Evolutionary conservation across 805 yeast genomes (phyloP).

Genomic region (Kuraishia hungarica): DNA sequence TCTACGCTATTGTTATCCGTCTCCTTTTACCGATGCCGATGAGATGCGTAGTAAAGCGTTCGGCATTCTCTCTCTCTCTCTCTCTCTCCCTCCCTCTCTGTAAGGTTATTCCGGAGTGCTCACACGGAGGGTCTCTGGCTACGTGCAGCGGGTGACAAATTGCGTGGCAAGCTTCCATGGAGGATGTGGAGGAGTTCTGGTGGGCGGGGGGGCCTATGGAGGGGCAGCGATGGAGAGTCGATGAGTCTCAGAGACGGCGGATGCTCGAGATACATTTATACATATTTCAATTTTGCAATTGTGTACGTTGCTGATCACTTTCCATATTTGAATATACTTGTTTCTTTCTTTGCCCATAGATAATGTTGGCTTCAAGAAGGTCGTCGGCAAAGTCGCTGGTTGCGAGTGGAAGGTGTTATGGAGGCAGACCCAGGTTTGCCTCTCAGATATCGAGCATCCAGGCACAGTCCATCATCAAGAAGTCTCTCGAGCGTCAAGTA

Average conservation of each 20-base stretch:
- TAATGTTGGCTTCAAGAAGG: slow-evolving; percentile 5
- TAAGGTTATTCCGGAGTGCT: neutral
- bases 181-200: no score
- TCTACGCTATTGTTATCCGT: no score
- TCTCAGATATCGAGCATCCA: slow-evolving; percentile 12
- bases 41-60: no score
- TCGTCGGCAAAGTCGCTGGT: slow-evolving; percentile 1
- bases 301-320: neutral
- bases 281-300: no score
- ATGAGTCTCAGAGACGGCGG: no score
- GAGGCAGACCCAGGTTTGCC: slow-evolving; percentile 2
- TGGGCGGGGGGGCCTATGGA: neutral
- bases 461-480: slow-evolving; percentile 9
- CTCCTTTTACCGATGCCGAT: no score
- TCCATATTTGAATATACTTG: no score
- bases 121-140: neutral
- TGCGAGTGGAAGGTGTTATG: neutral
- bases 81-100: neutral
- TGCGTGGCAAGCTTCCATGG: neutral
- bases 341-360: no score
- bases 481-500: slow-evolving; percentile 8
- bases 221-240: neutral
- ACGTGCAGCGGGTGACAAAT: neutral
- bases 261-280: no score
- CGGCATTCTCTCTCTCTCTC: no score